Base-by-base conservation (phyloP, 2,329 filamentous ascomycete species). In the Phoma sp. region DNA sequence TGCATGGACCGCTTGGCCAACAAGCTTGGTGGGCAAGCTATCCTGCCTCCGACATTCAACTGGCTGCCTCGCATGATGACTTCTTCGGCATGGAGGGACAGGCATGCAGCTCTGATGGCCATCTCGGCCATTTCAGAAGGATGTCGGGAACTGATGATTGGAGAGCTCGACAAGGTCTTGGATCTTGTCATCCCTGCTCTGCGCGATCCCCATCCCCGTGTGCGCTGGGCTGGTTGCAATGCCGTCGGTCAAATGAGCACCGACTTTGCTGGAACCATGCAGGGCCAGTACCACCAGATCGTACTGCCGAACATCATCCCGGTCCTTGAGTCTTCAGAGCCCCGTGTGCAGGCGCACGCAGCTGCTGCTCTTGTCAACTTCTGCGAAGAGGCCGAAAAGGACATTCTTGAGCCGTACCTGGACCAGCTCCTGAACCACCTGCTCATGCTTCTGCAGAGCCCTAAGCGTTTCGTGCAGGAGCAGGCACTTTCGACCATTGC, bases 161-260 rank as follows among this genome's bases (percentile, higher is more conserved):
- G 90, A 37, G 95, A 99, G 76, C 83, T 99, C 4, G 91, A 92
- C 74, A 93, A 97, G 72, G 94, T 99, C 21, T 83, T 99, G 43
- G 92, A 96, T 62, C 84, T 99, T 51, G 94, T 99, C n/a, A 87
- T 97, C 44, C 95, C 95, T 15, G 90, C 94, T 32, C 83, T 99
- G 32, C 88, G 89, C 67, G 94, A 99, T 72, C 85, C 90, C 35
- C 95, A 99, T 72, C 91, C 95, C 36, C 91, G 95, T 72, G 95
- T 99, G 51, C 89, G 94, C 68, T 99, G 96, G 88, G 95, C 95
- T 47, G 95, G 93, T 31, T 99, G 95, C 81, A 98, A 99, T 72
- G 95, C 95, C 37, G 84, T 99, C n/a, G 95, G 95, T 25, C 95
- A 99, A 77, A 99, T 99, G 95, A 98, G 94, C 80, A 99, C 95